Evolutionary conservation across 352 stramenopile genomes (phyloP).

Genomic region (Saprolegnia parasitica): DNA sequence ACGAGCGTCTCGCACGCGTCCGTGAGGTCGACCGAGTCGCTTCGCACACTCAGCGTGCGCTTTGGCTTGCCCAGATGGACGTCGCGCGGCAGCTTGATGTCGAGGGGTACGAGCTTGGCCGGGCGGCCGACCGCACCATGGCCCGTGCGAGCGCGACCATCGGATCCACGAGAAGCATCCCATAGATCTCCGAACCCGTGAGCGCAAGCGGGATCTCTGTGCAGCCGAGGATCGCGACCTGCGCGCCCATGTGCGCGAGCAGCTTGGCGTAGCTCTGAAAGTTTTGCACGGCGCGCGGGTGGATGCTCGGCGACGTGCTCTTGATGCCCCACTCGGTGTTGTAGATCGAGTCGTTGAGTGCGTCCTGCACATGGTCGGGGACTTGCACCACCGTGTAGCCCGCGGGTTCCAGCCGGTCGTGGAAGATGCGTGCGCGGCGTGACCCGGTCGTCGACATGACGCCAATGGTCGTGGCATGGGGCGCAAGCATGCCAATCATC

Average conservation of each 20-base stretch:
- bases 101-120: slow-evolving; percentile 43
- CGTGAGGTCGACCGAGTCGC: slow-evolving; percentile 8
- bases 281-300: slow-evolving; percentile 46
- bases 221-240: slow-evolving; percentile 69
- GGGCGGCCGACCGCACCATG: slow-evolving; percentile 64
- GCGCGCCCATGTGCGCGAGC: slow-evolving; percentile 43
- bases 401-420: slow-evolving; percentile 54
- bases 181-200: slow-evolving; percentile 42
- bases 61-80: slow-evolving; percentile 15
- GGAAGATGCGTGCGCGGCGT: slow-evolving; percentile 53
- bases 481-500: slow-evolving; percentile 46
- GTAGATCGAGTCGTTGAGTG: slow-evolving; percentile 72
- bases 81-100: background rate
- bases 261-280: slow-evolving; percentile 54
- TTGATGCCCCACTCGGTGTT: slow-evolving; percentile 69
- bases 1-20: slow-evolving; percentile 2
- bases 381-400: slow-evolving; percentile 61
- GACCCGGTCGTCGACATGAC: slow-evolving; percentile 68
- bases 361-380: slow-evolving; percentile 40
- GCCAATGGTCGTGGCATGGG: slow-evolving; percentile 46
- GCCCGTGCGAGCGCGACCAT: slow-evolving; percentile 68
- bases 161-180: slow-evolving; percentile 56
- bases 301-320: slow-evolving; percentile 57
- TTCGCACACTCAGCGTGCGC: slow-evolving; percentile 20
- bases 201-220: slow-evolving; percentile 79